phyloP scores from a whole-genome alignment of 2,329 filamentous ascomycete species.

The Claviceps sorghi region DNA sequence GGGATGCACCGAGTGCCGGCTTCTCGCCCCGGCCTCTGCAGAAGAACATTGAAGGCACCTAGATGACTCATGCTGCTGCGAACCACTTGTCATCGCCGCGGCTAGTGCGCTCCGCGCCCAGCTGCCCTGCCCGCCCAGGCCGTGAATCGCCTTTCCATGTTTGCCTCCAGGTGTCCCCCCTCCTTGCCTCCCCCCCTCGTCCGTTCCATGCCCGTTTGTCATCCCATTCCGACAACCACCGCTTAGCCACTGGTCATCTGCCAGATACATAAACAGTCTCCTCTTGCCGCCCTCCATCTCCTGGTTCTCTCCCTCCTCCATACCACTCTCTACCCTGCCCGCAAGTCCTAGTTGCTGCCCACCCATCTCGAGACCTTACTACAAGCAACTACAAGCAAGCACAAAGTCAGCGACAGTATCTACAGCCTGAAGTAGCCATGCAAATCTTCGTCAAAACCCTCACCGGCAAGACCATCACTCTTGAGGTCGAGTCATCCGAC shows the following conservation, averaged over 20 bases:
- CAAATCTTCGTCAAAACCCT: conserved; percentile 27
- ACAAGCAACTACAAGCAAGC: background rate
- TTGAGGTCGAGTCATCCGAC: conserved; percentile 72
- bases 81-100: conserved; percentile 10
- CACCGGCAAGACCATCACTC: conserved; percentile 48
- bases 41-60: too few species aligned
- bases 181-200: conserved; percentile 8
- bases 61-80: background rate
- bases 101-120: conserved; percentile 15
- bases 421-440: conserved; percentile 7
- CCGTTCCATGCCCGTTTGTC: too few species aligned
- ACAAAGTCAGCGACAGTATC: background rate
- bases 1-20: conserved; percentile 5
- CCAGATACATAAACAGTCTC: conserved; percentile 18
- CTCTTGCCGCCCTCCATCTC: conserved; percentile 10
- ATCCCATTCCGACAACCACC: background rate
- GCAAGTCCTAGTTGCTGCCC: conserved; percentile 7
- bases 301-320: conserved; percentile 5
- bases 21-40: too few species aligned
- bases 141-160: background rate
- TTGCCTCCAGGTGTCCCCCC: too few species aligned
- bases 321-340: background rate
- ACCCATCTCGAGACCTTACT: conserved; percentile 4
- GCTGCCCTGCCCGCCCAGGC: background rate
- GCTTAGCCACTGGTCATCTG: background rate